Conservation (phyloP, 2,329 filamentous ascomycete species). For the Macrophomina tecta region DNA sequence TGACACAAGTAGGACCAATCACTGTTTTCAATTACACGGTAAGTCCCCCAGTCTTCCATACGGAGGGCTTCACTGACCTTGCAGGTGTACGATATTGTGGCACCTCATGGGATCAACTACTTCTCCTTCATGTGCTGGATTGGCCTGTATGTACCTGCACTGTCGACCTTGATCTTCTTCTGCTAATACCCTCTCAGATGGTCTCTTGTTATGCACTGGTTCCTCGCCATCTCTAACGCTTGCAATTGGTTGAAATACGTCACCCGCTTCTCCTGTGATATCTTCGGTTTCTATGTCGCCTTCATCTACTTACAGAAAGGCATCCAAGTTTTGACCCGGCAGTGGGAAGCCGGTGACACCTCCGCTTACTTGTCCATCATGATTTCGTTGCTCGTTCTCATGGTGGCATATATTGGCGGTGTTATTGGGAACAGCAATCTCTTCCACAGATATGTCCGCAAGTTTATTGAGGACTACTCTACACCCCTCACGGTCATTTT, state of each 20-base stretch:
- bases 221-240: conserved; percentile 81
- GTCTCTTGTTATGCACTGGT: conserved; percentile 84
- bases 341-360: conserved; percentile 67
- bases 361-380: conserved; percentile 79
- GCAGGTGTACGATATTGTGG: conserved; percentile 79
- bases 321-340: conserved; percentile 79
- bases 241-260: conserved; percentile 91
- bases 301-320: conserved; percentile 93
- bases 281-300: conserved; percentile 92
- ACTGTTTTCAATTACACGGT: conserved; percentile 92
- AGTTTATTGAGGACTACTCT: conserved; percentile 89
- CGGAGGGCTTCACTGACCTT: not conserved
- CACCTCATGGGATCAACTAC: conserved; percentile 77
- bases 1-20: conserved; percentile 68
- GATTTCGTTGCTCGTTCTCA: conserved; percentile 78
- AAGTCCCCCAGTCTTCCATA: not conserved
- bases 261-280: conserved; percentile 89
- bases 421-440: conserved; percentile 68
- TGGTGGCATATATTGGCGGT: conserved; percentile 75
- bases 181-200: conserved; percentile 59
- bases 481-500: conserved; percentile 73
- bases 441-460: conserved; percentile 75
- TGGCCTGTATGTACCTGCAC: conserved; percentile 49
- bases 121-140: conserved; percentile 93
- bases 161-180: not conserved